These are phyloP conservation scores for Aspergillus sojae DNA, from an alignment of 2,329 filamentous ascomycete genomes.

Conservation along the genomic window DNA sequence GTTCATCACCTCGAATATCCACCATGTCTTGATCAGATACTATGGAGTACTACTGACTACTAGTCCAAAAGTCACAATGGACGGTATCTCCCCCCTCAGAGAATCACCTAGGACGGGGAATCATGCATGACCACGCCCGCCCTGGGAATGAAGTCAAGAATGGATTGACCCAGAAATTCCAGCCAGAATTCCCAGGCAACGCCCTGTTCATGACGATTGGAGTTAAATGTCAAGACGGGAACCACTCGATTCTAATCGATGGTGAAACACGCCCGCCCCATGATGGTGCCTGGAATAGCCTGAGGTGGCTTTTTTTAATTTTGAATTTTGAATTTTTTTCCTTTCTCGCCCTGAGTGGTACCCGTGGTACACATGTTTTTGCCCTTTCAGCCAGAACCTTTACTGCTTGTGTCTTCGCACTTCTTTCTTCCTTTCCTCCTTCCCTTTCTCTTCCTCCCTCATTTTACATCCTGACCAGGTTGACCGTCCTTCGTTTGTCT, in stretches of 20 bases:
- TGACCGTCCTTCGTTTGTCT: constrained; percentile 2
- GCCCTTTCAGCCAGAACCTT: not conserved
- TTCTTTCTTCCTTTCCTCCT: not conserved
- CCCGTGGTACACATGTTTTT: not conserved
- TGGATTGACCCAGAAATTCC: not conserved
- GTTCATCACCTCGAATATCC: not conserved
- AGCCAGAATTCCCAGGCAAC: constrained; percentile 3
- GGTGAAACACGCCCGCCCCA: constrained; percentile 8
- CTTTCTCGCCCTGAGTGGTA: not conserved
- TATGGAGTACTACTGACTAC: not conserved
- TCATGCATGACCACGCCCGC: no score
- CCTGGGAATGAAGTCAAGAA: not conserved
- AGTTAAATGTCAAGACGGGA: not conserved
- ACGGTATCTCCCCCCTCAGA: no score
- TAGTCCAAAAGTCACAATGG: no score
- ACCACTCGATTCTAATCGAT: not conserved
- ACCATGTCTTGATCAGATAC: not conserved
- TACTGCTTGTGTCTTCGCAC: not conserved
- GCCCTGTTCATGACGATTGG: not conserved
- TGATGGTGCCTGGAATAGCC: constrained; percentile 8
- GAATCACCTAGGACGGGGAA: no score
- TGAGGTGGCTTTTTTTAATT: constrained; percentile 6
- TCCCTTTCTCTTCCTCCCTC: not conserved
- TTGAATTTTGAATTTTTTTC: not conserved
- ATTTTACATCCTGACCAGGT: not conserved